Conservation (phyloP, 2,329 filamentous ascomycete genomes). For the Zasmidium angulare region DNA sequence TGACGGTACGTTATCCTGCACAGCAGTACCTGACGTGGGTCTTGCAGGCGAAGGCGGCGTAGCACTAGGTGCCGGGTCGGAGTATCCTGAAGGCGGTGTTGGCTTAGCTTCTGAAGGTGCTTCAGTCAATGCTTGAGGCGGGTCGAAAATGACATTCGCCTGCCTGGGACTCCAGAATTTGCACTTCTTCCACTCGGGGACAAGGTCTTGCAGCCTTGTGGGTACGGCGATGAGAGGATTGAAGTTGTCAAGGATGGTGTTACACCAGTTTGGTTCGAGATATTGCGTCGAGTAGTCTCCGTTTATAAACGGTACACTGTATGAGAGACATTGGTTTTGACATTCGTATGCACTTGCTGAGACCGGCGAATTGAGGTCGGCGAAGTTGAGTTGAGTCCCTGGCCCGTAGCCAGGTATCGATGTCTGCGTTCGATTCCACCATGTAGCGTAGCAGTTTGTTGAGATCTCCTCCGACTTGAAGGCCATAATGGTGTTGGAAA, state of each 20-base stretch:
- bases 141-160: slow-evolving; percentile 20
- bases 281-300: neutral
- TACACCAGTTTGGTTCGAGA: slow-evolving; percentile 11
- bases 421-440: neutral
- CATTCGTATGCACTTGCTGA: slow-evolving; percentile 24
- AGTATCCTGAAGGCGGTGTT: neutral
- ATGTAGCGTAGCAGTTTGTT: slow-evolving; percentile 19
- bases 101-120: neutral
- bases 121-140: slow-evolving; percentile 14
- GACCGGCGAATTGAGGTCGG: slow-evolving; percentile 24
- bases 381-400: slow-evolving; percentile 21
- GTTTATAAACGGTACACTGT: neutral
- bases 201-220: slow-evolving; percentile 13
- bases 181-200: slow-evolving; percentile 16
- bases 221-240: slow-evolving; percentile 21
- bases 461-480: slow-evolving; percentile 19
- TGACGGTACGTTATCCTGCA: neutral
- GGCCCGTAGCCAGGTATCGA: slow-evolving; percentile 6
- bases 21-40: neutral
- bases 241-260: slow-evolving; percentile 21
- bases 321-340: slow-evolving; percentile 11
- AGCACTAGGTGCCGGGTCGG: neutral
- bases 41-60: neutral
- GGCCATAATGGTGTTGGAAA: slow-evolving; percentile 18
- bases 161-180: slow-evolving; percentile 13